Evolutionary conservation across 148 eudicot species (phyloP), one percentile per base, ranked within the genome.

Genomic region (Vaccinium macrocarpon): DNA sequence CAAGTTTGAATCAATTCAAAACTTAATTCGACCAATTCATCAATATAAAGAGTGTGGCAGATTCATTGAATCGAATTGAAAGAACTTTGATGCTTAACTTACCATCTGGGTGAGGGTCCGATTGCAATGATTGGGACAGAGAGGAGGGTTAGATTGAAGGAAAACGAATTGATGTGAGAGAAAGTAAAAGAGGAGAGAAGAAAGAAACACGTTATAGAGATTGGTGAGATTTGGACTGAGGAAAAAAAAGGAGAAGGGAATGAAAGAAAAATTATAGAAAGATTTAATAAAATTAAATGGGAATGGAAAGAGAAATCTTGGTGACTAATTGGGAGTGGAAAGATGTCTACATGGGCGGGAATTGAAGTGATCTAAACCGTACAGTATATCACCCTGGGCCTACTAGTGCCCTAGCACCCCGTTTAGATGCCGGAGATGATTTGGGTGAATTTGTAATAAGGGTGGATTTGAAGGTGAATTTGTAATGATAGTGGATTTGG

Each of bases 301-400:
- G 23, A 83, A 76, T 77, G 80, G 81, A 23, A 76, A 59, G 38
- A 76, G 84, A 51, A 70, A 70, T 81, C 23, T 25, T 8, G 50
- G 76, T 62, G 35, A 38, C 77, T 38, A 25, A 29, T 35, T 73
- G 49, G 51, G 10, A 73, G 50, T 73, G 25, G 38, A 68, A 68
- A 68, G 73, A 32, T 72, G 23, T 38, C 76, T 72, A 72, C 18
- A 55, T 78, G 62, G 81, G 62, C 81, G 61, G 38, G 73, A 79
- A 35, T 2, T 53, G 25, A 29, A 78, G 46, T 13, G 19, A 27
- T 78, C 35, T 78, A 11, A 78, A 7, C 81, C 64, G 82, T 79
- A n/a, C n/a, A n/a, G n/a, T n/a, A n/a, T n/a, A n/a, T n/a, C n/a
- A n/a, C n/a, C n/a, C n/a, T n/a, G n/a, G n/a, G n/a, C n/a, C n/a